phyloP scores from a whole-genome alignment of 2,329 filamentous ascomycete species.

The Stylonectria norvegica region DNA sequence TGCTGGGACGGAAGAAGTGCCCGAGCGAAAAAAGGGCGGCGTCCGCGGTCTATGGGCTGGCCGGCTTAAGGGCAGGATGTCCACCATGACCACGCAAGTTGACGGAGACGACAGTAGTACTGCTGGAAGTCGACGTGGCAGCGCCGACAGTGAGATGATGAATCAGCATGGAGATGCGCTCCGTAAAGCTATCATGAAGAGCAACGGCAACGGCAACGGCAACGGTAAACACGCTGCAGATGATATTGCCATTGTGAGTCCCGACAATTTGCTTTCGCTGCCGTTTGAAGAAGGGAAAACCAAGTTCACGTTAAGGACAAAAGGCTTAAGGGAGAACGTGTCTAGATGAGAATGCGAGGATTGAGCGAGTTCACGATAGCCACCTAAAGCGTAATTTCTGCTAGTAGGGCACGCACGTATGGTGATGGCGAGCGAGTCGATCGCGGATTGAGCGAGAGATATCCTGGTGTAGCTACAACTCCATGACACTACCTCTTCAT shows the following conservation, averaged over 20 bases:
- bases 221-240: slow-evolving; percentile 5
- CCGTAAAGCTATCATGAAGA: slow-evolving; percentile 32
- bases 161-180: slow-evolving; percentile 42
- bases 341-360: too few species aligned
- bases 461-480: too few species aligned
- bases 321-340: slow-evolving; percentile 52
- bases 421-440: too few species aligned
- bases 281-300: slow-evolving; percentile 46
- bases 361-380: too few species aligned
- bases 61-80: slow-evolving; percentile 38
- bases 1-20: slow-evolving; percentile 65
- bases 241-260: slow-evolving; percentile 11
- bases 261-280: slow-evolving; percentile 30
- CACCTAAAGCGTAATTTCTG: too few species aligned
- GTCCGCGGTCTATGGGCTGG: slow-evolving; percentile 57
- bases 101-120: slow-evolving; percentile 39
- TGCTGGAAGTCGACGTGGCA: slow-evolving; percentile 41
- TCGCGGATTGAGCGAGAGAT: too few species aligned
- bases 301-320: slow-evolving; percentile 53
- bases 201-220: slow-evolving; percentile 19
- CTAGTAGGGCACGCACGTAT: too few species aligned
- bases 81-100: slow-evolving; percentile 26
- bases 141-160: slow-evolving; percentile 41
- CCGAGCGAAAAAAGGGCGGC: slow-evolving; percentile 59
- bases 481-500: too few species aligned